A percentile compares a stretch with the other conserved stretches of the same genome.
phyloP scores from a whole-genome alignment of 164 flowering plant genomes.

The Tetrastigma voinierianum region DNA sequence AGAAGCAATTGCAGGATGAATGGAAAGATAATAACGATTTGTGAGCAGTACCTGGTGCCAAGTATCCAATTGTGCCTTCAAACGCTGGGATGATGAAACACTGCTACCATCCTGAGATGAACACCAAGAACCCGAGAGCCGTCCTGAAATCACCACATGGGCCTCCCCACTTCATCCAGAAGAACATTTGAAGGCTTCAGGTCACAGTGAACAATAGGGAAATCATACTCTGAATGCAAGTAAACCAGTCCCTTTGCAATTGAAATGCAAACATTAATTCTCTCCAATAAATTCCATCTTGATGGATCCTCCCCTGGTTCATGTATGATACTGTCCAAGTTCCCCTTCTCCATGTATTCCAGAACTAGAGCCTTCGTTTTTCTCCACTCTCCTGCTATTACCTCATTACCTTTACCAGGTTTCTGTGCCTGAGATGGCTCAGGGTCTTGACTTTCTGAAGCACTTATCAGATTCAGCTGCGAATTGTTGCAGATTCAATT shows the following conservation, averaged over 20 bases:
- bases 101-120: conserved; percentile 41
- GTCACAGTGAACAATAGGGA: conserved; percentile 79
- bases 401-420: conserved; percentile 72
- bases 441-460: conserved; percentile 61
- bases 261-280: conserved; percentile 48
- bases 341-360: conserved; percentile 82
- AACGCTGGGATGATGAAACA: conserved; percentile 50
- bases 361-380: conserved; percentile 72
- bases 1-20: not conserved
- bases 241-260: conserved; percentile 62
- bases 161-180: conserved; percentile 71
- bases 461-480: conserved; percentile 54
- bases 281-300: conserved; percentile 49
- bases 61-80: conserved; percentile 85
- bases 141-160: conserved; percentile 94
- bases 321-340: conserved; percentile 65
- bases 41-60: conserved; percentile 99
- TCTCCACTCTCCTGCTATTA: conserved; percentile 77
- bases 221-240: conserved; percentile 62
- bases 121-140: conserved; percentile 68
- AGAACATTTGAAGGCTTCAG: conserved; percentile 84
- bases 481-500: conserved; percentile 53
- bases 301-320: conserved; percentile 28
- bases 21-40: not conserved
- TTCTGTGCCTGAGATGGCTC: conserved; percentile 60